Base-by-base conservation (phyloP, 2,329 filamentous ascomycete genomes). In the Passalora sequoiae region DNA sequence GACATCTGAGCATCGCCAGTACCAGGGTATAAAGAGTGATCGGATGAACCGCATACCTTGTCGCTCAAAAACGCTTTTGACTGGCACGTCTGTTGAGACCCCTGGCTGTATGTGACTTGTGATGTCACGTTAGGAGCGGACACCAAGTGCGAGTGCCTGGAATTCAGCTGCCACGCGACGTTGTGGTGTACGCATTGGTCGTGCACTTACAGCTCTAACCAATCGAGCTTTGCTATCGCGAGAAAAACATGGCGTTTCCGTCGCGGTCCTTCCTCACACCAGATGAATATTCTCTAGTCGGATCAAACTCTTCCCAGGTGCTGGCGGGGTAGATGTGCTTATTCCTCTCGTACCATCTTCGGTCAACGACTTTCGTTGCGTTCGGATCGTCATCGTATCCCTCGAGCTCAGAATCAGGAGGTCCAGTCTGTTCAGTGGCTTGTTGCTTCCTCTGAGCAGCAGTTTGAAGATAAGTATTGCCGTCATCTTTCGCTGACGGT, bases 311-410 rank as follows among this genome's bases (percentile, higher is more conserved):
- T 57, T 89, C 87, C 92, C 92, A 98, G 35, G 91, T 78, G 62
- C 87, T 97, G 15, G 91, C 91, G 0, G 92, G 92, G 64, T 91
- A 98, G 45, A 98, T 97, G 66, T 98, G 92, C 68, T 97, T 98
- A 65, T 97, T 96, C 60, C 83, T 80, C 71, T 96, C 89, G 64
- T 96, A 98, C 92, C 92, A 98, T 47, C 92, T 75, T 47, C 92
- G 78, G 69, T 98, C 91, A 3, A 98, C 91, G 3, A 98, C 89
- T 63, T 96, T 97, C 3, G 91, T 97, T 50, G 85, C 68, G 3
- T 77, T 77, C 1, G 89, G 81, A 56, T 97, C 89, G 49, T 92
- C 85, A 29, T 74, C 66, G 19, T 75, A 81, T 10, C 91, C 91
- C 68, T 96, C 91, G 9, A 75, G 68, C 20, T 71, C 65, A 3